phyloP scores from a whole-genome alignment of 805 yeast species.

The Candida ipomoeae region DNA sequence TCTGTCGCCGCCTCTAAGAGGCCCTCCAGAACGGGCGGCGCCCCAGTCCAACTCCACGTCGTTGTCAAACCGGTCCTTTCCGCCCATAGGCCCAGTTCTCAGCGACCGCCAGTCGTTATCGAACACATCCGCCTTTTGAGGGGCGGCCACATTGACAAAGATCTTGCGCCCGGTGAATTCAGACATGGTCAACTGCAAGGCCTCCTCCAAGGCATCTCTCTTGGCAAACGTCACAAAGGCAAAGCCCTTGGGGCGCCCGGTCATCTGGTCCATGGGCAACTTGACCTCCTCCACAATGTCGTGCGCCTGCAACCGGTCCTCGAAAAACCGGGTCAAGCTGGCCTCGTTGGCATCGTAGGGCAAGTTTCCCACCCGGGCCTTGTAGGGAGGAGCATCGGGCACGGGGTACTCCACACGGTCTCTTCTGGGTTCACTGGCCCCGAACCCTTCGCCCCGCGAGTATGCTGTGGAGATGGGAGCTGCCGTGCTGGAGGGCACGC shows the following conservation, averaged over 20 bases:
- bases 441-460: conserved; percentile 8
- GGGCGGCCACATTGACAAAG: conserved; percentile 57
- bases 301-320: conserved; percentile 48
- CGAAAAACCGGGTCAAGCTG: conserved; percentile 57
- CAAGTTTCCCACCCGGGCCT: conserved; percentile 83
- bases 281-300: conserved; percentile 58
- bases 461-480: conserved; percentile 11
- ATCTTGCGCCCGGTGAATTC: conserved; percentile 48
- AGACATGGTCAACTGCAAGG: conserved; percentile 42
- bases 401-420: conserved; percentile 73
- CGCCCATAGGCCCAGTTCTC: conserved; percentile 26
- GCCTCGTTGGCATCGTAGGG: conserved; percentile 78
- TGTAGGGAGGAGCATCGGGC: conserved; percentile 89
- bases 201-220: conserved; percentile 47
- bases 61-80: conserved; percentile 29
- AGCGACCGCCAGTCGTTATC: conserved; percentile 45
- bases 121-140: conserved; percentile 43
- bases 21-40: conserved; percentile 39
- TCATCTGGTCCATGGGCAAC: conserved; percentile 64
- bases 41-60: conserved; percentile 64
- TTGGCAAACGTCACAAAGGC: conserved; percentile 51
- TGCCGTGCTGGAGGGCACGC: conserved; percentile 38
- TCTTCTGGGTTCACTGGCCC: conserved; percentile 20
- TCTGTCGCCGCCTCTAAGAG: conserved; percentile 7
- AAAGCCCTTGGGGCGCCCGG: conserved; percentile 59